Evolutionary conservation across 257 asterid genomes (phyloP).

Genomic region (Ophiorrhiza pumila): DNA sequence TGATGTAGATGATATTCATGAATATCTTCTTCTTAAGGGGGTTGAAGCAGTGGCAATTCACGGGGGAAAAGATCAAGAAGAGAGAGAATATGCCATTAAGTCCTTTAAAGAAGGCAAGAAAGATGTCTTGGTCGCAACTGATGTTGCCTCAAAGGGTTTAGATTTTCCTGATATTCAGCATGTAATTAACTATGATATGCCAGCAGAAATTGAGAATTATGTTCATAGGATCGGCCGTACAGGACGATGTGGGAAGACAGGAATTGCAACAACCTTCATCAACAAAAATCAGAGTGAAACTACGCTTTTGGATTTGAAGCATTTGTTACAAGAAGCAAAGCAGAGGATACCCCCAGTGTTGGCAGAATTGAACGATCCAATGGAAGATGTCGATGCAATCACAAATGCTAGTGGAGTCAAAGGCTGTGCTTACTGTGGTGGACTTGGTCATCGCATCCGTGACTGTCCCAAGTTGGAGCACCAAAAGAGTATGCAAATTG

Average conservation of each 20-base stretch:
- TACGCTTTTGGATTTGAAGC: conserved; percentile 68
- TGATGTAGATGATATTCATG: no score
- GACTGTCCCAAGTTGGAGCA: no score
- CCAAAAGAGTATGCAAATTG: no score
- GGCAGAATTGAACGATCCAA: conserved; percentile 68
- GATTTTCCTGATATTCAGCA: no score
- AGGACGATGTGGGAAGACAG: no score
- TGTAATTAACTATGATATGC: no score
- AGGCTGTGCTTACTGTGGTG: conserved; percentile 70
- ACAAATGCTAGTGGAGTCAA: conserved; percentile 64
- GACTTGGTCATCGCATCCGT: conserved; percentile 66
- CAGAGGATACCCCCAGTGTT: no score
- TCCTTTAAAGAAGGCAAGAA: conserved; percentile 66
- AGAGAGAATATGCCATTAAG: conserved; percentile 59
- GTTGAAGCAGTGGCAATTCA: conserved; percentile 73
- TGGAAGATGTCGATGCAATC: conserved; percentile 64
- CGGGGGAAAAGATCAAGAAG: conserved; percentile 83
- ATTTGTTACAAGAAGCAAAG: conserved; percentile 70
- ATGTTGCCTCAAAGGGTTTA: no score
- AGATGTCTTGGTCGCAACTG: conserved; percentile 71
- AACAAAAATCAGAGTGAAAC: conserved; percentile 69
- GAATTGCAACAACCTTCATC: conserved; percentile 70
- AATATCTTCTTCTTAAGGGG: conserved; percentile 64
- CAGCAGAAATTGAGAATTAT: no score
- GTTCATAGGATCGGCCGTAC: no score